Base-by-base conservation (phyloP, 306 rosid genomes). In the Mucuna pruriens region DNA sequence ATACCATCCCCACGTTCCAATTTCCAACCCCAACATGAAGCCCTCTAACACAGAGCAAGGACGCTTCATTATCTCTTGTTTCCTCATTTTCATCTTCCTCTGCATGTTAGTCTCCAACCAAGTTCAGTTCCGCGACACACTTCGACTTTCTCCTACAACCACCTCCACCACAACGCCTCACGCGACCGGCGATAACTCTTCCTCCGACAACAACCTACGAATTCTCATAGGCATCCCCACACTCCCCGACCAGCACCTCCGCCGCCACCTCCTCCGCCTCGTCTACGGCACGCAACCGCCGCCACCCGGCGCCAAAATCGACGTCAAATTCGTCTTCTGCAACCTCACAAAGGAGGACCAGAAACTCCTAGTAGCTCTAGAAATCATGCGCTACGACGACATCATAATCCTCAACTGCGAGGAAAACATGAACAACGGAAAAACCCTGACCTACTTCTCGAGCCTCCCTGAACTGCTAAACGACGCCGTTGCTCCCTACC, bases 341-440 rank as follows among this genome's bases (percentile, higher is more conserved):
- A 91, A 91, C 78, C 86, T 91, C 7, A 91, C 94, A 11, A 91
- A 90, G 69, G 97, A 90, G 39, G 97, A 91, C 80, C 97, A 91
- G 23, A 88, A 71, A 46, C 75, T 87, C 1, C 87, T 91, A 0
- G 91, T 90, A 0, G 90, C 97, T 0, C 7, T 91, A 5, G 94
- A 91, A 51, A 91, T 91, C 51, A 88, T 90, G 97, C 85, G 90
- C 0, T 79, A 90, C 70, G 84, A 88, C 55, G 94, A 90, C 60
- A 87, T 91, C 55, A 86, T 91, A 5, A 91, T 91, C 85, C 94
- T 91, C 36, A 26, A 91, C 40, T 91, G 97, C 87, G 64, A 83
- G 9, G 97, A 91, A 61, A 91, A 91, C 58, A 91, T 91, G 97
- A 88, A 91, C 87, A 82, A 87, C 4, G 97, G 94, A 9, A 91